Conservation (phyloP, 2,329 filamentous ascomycete genomes). For the Phyllosticta citrichinensis region DNA sequence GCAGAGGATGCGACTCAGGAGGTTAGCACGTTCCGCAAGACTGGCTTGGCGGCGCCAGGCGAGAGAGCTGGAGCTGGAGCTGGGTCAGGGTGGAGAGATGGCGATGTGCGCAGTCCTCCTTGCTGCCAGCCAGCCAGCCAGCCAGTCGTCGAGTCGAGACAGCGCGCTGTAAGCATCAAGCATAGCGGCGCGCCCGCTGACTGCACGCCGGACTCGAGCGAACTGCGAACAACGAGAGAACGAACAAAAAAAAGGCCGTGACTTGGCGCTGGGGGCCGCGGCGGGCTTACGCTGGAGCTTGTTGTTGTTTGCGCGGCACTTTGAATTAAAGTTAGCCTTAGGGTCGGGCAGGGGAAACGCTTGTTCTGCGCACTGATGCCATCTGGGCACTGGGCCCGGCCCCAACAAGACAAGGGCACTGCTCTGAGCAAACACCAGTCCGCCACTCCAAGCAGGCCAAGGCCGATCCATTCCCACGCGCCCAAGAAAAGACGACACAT, state of each 20-base stretch:
- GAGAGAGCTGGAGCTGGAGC: conserved; percentile 2
- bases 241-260: not conserved
- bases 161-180: conserved; percentile 4
- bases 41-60: not conserved
- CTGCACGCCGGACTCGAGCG: not conserved
- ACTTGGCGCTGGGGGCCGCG: not conserved
- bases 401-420: not conserved
- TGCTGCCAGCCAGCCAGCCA: not conserved
- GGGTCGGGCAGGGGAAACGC: conserved; percentile 1
- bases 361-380: conserved; percentile 2
- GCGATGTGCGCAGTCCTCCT: not conserved
- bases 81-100: not conserved
- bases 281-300: not conserved
- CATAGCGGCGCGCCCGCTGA: conserved; percentile 2
- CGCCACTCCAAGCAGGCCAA: conserved; percentile 11
- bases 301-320: not conserved
- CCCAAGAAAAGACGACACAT: conserved; percentile 10
- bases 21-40: not conserved
- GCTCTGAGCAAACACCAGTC: not conserved
- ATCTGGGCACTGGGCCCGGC: not conserved
- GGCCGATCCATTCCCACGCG: conserved; percentile 11
- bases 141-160: not conserved
- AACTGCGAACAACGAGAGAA: no score
- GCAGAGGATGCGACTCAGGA: conserved; percentile 6
- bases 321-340: conserved; percentile 9